phyloP scores from a whole-genome alignment of 2,329 filamentous ascomycete genomes.

The Exophiala calicioides region DNA sequence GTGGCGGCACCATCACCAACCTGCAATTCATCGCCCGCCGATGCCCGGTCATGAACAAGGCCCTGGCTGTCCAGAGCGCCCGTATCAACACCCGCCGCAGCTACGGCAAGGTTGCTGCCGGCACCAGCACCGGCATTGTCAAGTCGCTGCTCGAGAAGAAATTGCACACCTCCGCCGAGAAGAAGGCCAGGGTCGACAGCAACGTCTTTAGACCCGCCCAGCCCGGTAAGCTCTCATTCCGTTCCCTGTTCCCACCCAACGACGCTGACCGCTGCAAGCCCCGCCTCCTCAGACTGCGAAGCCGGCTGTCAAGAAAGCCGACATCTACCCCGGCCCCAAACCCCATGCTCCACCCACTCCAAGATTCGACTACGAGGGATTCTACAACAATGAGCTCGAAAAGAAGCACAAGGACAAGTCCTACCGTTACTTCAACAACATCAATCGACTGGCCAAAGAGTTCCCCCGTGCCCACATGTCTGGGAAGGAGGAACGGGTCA shows the following conservation, averaged over 20 bases:
- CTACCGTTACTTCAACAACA: slow-evolving; percentile 99
- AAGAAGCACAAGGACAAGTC: slow-evolving; percentile 99
- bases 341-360: slow-evolving; percentile 50
- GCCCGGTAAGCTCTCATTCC: too few species aligned
- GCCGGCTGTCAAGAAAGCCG: slow-evolving; percentile 18
- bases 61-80: slow-evolving; percentile 76
- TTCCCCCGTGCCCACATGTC: slow-evolving; percentile 94
- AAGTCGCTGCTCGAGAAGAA: slow-evolving; percentile 47
- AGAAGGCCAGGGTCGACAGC: slow-evolving; percentile 76
- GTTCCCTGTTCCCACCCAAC: too few species aligned
- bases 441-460: slow-evolving; percentile 94
- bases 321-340: slow-evolving; percentile 43
- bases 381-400: slow-evolving; percentile 84
- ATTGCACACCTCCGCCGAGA: slow-evolving; percentile 75
- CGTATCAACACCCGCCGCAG: slow-evolving; percentile 35
- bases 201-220: slow-evolving; percentile 52
- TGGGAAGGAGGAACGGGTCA: slow-evolving; percentile 78
- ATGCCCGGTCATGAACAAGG: slow-evolving; percentile 99
- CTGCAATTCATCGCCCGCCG: slow-evolving; percentile 90
- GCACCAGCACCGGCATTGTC: slow-evolving; percentile 38
- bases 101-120: slow-evolving; percentile 38
- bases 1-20: slow-evolving; percentile 94
- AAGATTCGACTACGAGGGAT: slow-evolving; percentile 87
- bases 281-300: slow-evolving; percentile 22
- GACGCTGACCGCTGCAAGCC: slow-evolving; percentile 19